Evolutionary conservation across 176 grass and related monocot genomes (phyloP), one percentile per base, ranked within the genome.

Genomic region (Bothriochloa decipiens): DNA sequence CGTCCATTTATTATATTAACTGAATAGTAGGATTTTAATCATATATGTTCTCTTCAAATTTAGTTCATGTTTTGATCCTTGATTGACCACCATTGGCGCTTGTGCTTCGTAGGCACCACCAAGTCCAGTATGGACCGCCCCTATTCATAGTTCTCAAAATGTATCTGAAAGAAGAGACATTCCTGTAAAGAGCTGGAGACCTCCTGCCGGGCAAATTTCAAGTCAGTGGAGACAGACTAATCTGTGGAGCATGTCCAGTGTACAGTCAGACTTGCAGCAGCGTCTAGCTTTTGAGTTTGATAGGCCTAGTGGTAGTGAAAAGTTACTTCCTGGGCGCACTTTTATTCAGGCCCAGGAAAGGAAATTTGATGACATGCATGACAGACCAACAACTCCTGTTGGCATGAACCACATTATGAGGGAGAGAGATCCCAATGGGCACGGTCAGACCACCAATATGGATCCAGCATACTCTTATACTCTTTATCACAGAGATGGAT

Each of bases 261-360:
- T 87, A 47, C 96, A 98, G 50, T 72, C 93, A 4, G 93, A 99
- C 68, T 82, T 99, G 86, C 97, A 99, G 81, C 93, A 99, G 85
- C 89, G 97, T 37, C 86, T 99, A 55, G 92, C 93, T 70, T 99
- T 80, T 88, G 97, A 99, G 85, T 99, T 99, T 55, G 97, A 99
- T 85, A 91, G 97, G 39, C 97, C 97, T 78, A 96, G 53, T 79
- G 82, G 81, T 33, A 89, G 88, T 29, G 97, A 99, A 70, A 99
- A 94, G 55, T 87, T 92, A 49, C 83, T 90, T 92, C 92, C 92
- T 64, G 91, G 90, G 5, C 97, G 91, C 36, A 85, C 82, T 85
- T 94, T 87, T 80, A 87, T 90, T 90, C 89, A 91, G n/a, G 58
- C 88, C 74, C 91, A 93, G 50, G 97, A 99, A 55, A 99, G 95